Evolutionary conservation across 2,329 filamentous ascomycete species (phyloP), one percentile per base, ranked within the genome.

Genomic region (Fusarium sp.): DNA sequence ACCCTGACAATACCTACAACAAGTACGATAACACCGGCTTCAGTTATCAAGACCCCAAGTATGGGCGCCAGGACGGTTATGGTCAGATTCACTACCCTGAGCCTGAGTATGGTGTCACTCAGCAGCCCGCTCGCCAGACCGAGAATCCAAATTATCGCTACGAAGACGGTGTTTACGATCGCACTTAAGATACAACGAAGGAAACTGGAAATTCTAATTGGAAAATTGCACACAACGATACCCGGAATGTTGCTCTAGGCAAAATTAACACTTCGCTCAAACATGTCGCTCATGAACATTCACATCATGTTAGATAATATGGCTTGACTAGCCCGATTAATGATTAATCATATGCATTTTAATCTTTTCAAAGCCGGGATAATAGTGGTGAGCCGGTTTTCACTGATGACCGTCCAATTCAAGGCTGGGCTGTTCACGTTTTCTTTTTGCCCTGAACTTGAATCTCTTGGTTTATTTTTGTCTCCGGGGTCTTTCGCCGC

Each of bases 151-250:
- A 77, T 35, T 81, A 84, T 56, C 80, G 74, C 15, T 84, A 85
- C 59, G 78, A 78, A 8, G 83, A 85, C 56, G 83, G 83, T 30
- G 77, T 83, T 20, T 84, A 84, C 54, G 74, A 81, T 10, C 78
- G 78, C 13, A 42, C 56, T 11, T 81, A 55, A 71, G 12, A 30
- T 13, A 24, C 13, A 35, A 28, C 12, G 18, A 26, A 20, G 39
- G 44, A 26, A 17, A 42, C 22, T 35, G 35, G 41, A 26, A 53
- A 47, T 10, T 38, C 47, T 32, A 61, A 41, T 59, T n/a, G 44
- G 41, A 64, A 54, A 47, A 10, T 8, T n/a, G 18, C n/a, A 28
- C 58, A 62, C 47, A 50, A 66, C 61, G 56, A 76, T 74, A 77
- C 69, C 63, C 60, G 45, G 41, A 60, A 72, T 64, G 60, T 59